Evolutionary conservation across 2,329 filamentous ascomycete genomes (phyloP), one percentile per base, ranked within the genome.

Genomic region (Elsinoe perseae): DNA sequence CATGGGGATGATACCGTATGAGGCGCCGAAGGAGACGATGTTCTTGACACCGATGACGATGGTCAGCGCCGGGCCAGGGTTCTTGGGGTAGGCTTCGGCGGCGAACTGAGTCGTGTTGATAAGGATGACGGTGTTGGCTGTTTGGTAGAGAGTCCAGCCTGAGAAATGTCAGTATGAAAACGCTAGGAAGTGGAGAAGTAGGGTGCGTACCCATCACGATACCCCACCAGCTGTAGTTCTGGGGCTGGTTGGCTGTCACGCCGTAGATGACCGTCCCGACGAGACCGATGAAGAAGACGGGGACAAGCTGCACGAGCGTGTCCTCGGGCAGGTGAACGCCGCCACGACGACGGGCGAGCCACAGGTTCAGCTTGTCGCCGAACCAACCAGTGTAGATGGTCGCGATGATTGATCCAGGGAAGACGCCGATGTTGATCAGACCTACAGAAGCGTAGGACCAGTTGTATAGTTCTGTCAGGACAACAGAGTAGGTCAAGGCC

Each of bases 261-360:
- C 66, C 67, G 54, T 70, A 69, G 4, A 72, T 58, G 0, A 69
- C 32, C 4, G 70, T 60, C 5, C 66, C 64, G 4, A 66, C 60
- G 0, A 67, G 60, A 0, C 61, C 64, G 2, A 72, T 59, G 12
- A 71, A 60, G 2, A 65, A 65, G 1, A 69, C 68, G 10, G 68
- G 52, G 1, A 70, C 63, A 4, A 72, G 61, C 2, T 66, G 62
- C 8, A 70, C 57, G 1, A 73, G 62, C 2, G 66, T 64, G 54
- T 72, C 66, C 56, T 73, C 70, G 0, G 70, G 70, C 1, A 61
- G 58, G 50, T 71, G 68, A 2, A 70, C 58, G 16, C 70, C 70
- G 3, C 59, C 60, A 6, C 64, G 61, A 1, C 69, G 64, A 30
- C 66, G 68, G 4, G 69, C 70, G 56, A 70, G 54, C 54, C 54